Percentiles rank a stretch among this genome's conserved stretches.
These are phyloP conservation scores for Delonix regia DNA, from an alignment of 306 rosid genomes.

Conservation along the genomic window DNA sequence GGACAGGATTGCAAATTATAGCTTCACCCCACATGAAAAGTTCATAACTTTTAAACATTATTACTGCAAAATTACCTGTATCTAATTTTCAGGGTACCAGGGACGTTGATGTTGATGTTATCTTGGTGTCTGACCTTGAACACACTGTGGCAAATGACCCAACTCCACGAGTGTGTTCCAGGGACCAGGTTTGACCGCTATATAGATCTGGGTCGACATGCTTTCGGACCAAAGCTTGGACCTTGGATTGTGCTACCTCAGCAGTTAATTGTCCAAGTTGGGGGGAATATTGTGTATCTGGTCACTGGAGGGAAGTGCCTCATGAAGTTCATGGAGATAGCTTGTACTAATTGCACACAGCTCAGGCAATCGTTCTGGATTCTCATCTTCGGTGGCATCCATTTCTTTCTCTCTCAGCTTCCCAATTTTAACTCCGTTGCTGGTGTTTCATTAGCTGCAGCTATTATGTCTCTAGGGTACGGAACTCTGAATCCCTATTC, in stretches of 20 bases:
- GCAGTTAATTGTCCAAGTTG: constrained; percentile 87
- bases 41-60: background rate
- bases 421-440: constrained; percentile 96
- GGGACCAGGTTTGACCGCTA: constrained; percentile 87
- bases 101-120: constrained; percentile 60
- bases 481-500: background rate
- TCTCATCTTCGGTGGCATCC: constrained; percentile 77
- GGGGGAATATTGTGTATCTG: constrained; percentile 92
- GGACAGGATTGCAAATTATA: background rate
- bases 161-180: constrained; percentile 90
- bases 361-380: constrained; percentile 86
- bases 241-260: constrained; percentile 95
- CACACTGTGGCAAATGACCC: constrained; percentile 97
- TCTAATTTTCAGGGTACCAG: constrained; percentile 77
- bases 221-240: constrained; percentile 82
- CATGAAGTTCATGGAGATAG: constrained; percentile 82
- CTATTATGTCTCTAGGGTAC: constrained; percentile 87
- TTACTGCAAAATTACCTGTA: background rate
- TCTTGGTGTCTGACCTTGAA: constrained; percentile 86
- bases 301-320: constrained; percentile 93
- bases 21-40: background rate
- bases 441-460: constrained; percentile 91
- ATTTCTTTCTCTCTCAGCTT: constrained; percentile 92
- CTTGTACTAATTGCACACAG: constrained; percentile 78
- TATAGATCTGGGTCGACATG: constrained; percentile 84